Percentiles rank a stretch among this genome's conserved stretches.
Evolutionary conservation across 345 rosid genomes (phyloP).

Genomic region (Gossypioides kirkii): DNA sequence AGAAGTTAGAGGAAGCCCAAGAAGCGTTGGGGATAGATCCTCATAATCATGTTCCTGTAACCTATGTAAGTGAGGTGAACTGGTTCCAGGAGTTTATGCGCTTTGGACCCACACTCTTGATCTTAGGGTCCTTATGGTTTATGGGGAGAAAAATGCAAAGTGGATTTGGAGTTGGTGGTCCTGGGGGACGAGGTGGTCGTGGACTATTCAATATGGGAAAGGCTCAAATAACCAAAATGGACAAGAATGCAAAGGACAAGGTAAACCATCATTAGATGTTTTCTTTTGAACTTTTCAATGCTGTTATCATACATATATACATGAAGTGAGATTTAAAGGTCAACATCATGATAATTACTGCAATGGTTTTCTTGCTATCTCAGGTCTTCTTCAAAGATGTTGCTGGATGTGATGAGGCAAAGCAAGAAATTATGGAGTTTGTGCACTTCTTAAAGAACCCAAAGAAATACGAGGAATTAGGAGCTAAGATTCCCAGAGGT

Average conservation of each 20-base stretch:
- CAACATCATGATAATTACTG: neutral
- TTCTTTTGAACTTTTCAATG: neutral
- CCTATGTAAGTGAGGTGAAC: conserved; percentile 32
- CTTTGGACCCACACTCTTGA: conserved; percentile 34
- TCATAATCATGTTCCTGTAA: conserved; percentile 40
- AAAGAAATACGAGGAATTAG: conserved; percentile 42
- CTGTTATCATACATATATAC: neutral
- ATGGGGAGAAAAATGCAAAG: conserved; percentile 32
- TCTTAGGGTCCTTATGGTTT: conserved; percentile 34
- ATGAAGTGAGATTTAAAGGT: neutral
- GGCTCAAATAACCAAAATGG: conserved; percentile 39
- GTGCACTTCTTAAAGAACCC: conserved; percentile 64
- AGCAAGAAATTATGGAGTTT: conserved; percentile 52
- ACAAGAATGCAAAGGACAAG: conserved; percentile 46
- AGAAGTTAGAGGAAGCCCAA: conserved; percentile 50
- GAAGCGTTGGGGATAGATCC: conserved; percentile 39
- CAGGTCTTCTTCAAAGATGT: conserved; percentile 51
- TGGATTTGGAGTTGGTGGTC: conserved; percentile 42
- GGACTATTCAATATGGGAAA: conserved; percentile 50
- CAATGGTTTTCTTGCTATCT: conserved; percentile 14
- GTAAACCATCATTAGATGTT: conserved; percentile 16
- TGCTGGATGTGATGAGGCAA: conserved; percentile 62
- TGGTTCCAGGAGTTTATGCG: conserved; percentile 39
- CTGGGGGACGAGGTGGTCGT: conserved; percentile 40
- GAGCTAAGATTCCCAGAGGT: conserved; percentile 56